phyloP scores from a whole-genome alignment of 2,329 filamentous ascomycete species.

The Zopfia rhizophila region DNA sequence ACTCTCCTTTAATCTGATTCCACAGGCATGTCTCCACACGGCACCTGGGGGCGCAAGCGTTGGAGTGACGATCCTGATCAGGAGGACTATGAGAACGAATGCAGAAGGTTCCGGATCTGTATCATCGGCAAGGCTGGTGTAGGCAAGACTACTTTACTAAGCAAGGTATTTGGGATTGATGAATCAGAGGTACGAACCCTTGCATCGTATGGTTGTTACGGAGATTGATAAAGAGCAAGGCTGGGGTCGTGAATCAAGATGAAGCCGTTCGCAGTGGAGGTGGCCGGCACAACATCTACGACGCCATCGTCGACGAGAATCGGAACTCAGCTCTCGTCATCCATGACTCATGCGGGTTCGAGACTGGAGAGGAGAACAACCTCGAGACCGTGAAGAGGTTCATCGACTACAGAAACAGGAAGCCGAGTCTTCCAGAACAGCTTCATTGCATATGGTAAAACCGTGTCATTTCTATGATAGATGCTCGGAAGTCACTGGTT shows the following conservation, averaged over 20 bases:
- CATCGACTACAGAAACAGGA: conserved; percentile 3
- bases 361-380: conserved; percentile 2
- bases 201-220: not conserved
- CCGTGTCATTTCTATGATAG: too few species aligned
- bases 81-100: conserved; percentile 9
- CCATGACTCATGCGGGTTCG: conserved; percentile 6
- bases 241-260: conserved; percentile 1
- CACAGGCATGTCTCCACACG: too few species aligned
- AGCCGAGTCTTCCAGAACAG: conserved; percentile 4
- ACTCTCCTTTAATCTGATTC: too few species aligned
- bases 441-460: conserved; percentile 9
- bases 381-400: not conserved
- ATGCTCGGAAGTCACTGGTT: not conserved
- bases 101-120: conserved; percentile 4
- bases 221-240: not conserved
- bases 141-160: conserved; percentile 7
- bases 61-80: not conserved
- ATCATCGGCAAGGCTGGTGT: conserved; percentile 9
- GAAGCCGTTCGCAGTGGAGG: conserved; percentile 4
- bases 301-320: conserved; percentile 6
- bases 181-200: conserved; percentile 1
- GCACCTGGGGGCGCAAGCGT: not conserved
- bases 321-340: conserved; percentile 6
- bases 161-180: conserved; percentile 5
- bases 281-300: conserved; percentile 3